Conservation (phyloP, 2,329 filamentous ascomycete species). For the Endoconidiophora polonica region DNA sequence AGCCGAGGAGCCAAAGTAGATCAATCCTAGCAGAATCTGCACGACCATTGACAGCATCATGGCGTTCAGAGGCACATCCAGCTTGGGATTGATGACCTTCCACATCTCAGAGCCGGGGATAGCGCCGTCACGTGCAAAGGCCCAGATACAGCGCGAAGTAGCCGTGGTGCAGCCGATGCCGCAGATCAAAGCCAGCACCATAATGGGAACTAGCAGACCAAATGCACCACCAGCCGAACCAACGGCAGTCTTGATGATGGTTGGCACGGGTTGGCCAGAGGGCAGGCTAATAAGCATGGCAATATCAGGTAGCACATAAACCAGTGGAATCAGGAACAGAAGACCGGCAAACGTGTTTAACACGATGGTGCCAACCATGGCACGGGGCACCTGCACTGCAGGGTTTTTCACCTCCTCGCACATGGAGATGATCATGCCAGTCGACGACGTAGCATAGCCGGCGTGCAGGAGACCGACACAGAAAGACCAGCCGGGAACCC, state of each 20-base stretch:
- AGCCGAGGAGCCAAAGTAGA: conserved; percentile 52
- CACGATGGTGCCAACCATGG: conserved; percentile 51
- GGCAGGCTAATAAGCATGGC: conserved; percentile 33
- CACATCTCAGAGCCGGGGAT: conserved; percentile 46
- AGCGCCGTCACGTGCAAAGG: conserved; percentile 53
- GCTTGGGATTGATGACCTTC: conserved; percentile 41
- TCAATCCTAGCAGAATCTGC: conserved; percentile 44
- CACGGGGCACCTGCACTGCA: conserved; percentile 51
- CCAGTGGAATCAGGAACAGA: conserved; percentile 49
- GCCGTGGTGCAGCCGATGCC: conserved; percentile 55
- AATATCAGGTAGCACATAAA: conserved; percentile 53
- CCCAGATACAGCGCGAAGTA: conserved; percentile 50
- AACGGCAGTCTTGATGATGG: conserved; percentile 45
- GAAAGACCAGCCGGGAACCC: conserved; percentile 56
- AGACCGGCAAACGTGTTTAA: conserved; percentile 52
- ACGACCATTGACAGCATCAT: conserved; percentile 56
- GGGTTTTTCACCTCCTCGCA: conserved; percentile 55
- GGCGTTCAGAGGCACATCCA: conserved; percentile 51
- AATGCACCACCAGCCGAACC: conserved; percentile 45
- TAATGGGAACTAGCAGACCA: conserved; percentile 44
- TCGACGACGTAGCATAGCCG: conserved; percentile 58
- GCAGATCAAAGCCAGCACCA: conserved; percentile 50
- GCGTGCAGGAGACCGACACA: conserved; percentile 56
- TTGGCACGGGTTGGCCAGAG: conserved; percentile 45
- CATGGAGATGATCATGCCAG: conserved; percentile 69